Evolutionary conservation across 805 yeast genomes (phyloP), one percentile per base, ranked within the genome.

Genomic region (Hanseniaspora lindneri): DNA sequence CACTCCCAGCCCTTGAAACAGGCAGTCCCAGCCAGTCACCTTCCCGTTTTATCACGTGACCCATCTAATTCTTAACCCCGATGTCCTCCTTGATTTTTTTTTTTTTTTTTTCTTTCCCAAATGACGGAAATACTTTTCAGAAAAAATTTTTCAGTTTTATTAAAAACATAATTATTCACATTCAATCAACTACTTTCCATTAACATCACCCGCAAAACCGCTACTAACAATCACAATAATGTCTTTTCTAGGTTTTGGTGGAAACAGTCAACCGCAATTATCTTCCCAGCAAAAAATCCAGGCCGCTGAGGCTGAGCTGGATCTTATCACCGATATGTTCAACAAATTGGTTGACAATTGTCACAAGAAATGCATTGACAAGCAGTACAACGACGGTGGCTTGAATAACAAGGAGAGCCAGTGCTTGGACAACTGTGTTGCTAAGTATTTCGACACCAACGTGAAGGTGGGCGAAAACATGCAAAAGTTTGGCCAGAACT

Each of bases 291-390:
- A 81, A 64, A 83, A 83, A 65, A 72, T 83, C 53, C 74, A 74
- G 60, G 95, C 95, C 56, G 98, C 98, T 46, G 97, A 89, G 69
- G 84, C 95, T 51, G 98, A 89, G 67, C 75, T 89, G 56, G 98
- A 89, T 66, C 82, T 92, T 79, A 95, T 89, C 58, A 88, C 96
- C 34, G 95, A 92, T 58, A 87, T 89, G 96, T 89, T 89, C 77
- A 89, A 89, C 76, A 75, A 80, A 60, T 72, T 88, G 59, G 94
- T 87, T 21, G 88, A 81, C 59, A 81, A 85, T 57, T 88, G 97
- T 65, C 92, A 88, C 66, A 66, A 69, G 56, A 88, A 88, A 69
- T 88, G 97, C 70, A 82, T 87, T 62, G 73, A 64, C 47, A 70
- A 69, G 54, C 58, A 69, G 46, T 88, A 87, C 69, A 58, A 66